Percentiles rank a stretch among this genome's conserved stretches.
phyloP scores from a whole-genome alignment of 2,329 filamentous ascomycete genomes.

The Hypoxylon sp. region DNA sequence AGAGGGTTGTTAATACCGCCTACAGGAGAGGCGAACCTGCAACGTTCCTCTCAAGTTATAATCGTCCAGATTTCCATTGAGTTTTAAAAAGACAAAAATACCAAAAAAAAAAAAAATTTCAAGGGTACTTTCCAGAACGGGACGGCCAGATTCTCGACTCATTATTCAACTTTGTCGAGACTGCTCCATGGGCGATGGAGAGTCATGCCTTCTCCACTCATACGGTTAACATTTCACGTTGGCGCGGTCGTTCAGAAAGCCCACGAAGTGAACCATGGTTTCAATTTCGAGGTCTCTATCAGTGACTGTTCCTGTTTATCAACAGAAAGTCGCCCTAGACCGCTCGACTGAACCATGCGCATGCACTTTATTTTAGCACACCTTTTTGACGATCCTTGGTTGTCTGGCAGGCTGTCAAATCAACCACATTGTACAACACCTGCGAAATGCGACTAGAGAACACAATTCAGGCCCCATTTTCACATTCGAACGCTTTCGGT shows the following conservation, averaged over 20 bases:
- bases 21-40: not conserved
- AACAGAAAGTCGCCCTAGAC: not conserved
- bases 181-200: not conserved
- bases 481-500: not conserved
- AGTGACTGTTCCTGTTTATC: not conserved
- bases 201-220: not conserved
- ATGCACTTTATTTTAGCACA: not conserved
- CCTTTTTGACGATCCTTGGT: conserved; percentile 2
- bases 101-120: conserved; percentile 3
- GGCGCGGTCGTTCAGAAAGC: not conserved
- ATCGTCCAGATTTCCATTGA: not conserved
- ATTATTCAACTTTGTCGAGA: conserved; percentile 17
- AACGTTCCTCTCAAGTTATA: not conserved
- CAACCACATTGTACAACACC: not conserved
- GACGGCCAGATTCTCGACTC: conserved; percentile 11
- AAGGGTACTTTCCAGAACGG: conserved; percentile 10
- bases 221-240: not conserved
- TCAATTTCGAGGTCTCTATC: not conserved
- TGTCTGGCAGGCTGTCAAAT: not conserved
- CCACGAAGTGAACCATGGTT: not conserved
- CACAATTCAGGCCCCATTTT: not conserved
- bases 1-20: conserved; percentile 6
- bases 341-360: not conserved
- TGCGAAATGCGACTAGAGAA: not conserved
- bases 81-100: not conserved